Conservation (phyloP, 345 rosid species). For the Microcos paniculata region DNA sequence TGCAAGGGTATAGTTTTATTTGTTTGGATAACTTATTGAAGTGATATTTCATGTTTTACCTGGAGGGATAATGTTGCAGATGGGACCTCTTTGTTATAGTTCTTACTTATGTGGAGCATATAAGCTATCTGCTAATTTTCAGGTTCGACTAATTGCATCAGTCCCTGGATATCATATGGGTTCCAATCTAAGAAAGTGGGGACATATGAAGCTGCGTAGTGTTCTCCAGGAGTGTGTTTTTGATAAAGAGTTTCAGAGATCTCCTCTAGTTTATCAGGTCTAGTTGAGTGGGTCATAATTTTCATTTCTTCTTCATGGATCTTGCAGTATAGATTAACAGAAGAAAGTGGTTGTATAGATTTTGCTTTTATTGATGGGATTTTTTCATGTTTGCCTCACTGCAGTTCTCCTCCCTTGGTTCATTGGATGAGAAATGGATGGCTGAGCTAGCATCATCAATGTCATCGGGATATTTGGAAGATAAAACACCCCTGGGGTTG, state of each 20-base stretch:
- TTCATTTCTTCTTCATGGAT: background rate
- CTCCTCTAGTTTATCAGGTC: constrained; percentile 94
- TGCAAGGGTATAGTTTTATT: constrained; percentile 50
- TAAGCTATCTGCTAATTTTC: constrained; percentile 20
- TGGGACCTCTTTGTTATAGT: background rate
- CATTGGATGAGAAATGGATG: constrained; percentile 95
- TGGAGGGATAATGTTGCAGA: background rate
- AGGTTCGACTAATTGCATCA: constrained; percentile 85
- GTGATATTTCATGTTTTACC: background rate
- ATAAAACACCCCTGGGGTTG: constrained; percentile 69
- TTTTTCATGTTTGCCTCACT: constrained; percentile 17
- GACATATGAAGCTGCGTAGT: constrained; percentile 80
- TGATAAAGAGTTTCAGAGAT: constrained; percentile 67
- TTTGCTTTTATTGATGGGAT: background rate
- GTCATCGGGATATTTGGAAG: constrained; percentile 82
- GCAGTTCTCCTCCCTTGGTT: constrained; percentile 97
- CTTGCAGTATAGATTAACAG: background rate
- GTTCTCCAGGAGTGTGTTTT: constrained; percentile 75
- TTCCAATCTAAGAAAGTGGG: constrained; percentile 76
- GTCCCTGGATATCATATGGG: constrained; percentile 97
- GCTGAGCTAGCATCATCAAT: constrained; percentile 74
- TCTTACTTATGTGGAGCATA: background rate
- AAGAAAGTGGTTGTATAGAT: background rate
- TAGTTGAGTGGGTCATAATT: background rate
- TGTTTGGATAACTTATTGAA: background rate